phyloP scores from a whole-genome alignment of 345 rosid genomes.

The Syzygium aqueum region DNA sequence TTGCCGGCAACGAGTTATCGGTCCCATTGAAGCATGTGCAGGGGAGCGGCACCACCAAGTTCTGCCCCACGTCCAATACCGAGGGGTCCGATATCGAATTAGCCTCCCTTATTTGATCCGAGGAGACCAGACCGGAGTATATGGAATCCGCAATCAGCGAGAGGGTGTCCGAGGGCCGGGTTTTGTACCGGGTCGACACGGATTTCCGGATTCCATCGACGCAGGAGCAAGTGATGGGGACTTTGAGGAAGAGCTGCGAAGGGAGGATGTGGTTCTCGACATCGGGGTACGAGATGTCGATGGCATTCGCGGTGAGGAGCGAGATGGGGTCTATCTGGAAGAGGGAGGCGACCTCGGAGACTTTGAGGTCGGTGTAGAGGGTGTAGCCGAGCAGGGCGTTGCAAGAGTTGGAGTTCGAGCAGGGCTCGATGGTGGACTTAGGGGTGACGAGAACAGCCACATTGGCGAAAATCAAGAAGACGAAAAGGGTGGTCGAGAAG shows the following conservation, averaged over 20 bases:
- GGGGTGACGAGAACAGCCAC: conserved; percentile 18
- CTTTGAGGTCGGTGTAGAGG: conserved; percentile 88
- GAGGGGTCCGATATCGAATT: conserved; percentile 62
- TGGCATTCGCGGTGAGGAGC: conserved; percentile 69
- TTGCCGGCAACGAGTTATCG: conserved; percentile 72
- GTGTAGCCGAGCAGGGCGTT: conserved; percentile 84
- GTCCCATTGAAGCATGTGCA: conserved; percentile 92
- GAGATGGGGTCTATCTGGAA: conserved; percentile 85
- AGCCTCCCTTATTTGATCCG: conserved; percentile 84
- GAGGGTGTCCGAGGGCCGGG: conserved; percentile 73
- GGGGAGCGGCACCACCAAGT: conserved; percentile 72
- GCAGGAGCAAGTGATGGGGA: conserved; percentile 80
- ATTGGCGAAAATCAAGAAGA: conserved; percentile 25
- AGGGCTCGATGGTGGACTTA: conserved; percentile 93
- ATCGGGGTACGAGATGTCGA: conserved; percentile 87
- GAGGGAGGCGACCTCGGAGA: conserved; percentile 81
- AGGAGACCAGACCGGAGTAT: conserved; percentile 75
- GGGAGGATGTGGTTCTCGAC: conserved; percentile 94
- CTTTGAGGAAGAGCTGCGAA: conserved; percentile 60
- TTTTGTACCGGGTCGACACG: conserved; percentile 64
- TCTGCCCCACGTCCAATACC: conserved; percentile 65
- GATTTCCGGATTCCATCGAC: conserved; percentile 90
- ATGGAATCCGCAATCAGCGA: conserved; percentile 50
- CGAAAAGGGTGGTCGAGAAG: not conserved
- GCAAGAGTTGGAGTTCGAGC: conserved; percentile 73